Conservation (phyloP, 2,329 filamentous ascomycete species). For the Diaporthe caulivora region DNA sequence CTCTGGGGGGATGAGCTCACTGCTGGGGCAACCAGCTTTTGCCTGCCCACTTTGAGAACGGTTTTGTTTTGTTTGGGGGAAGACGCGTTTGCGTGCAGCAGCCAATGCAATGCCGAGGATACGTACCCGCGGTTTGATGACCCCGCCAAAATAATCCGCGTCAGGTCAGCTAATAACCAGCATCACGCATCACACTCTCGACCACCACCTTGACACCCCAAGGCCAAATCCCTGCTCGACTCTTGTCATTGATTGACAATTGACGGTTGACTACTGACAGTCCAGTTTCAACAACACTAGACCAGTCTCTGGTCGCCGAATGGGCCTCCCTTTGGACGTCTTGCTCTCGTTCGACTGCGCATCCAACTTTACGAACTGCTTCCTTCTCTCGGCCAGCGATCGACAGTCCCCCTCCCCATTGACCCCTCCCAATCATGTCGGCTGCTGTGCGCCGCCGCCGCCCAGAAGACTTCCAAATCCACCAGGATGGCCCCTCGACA, state of each 20-base stretch:
- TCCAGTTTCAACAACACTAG: not conserved
- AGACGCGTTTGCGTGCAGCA: too few relatives aligned
- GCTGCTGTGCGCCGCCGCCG: slow-evolving; percentile 45
- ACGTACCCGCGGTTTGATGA: not conserved
- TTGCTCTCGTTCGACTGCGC: not conserved
- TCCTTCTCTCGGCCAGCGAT: not conserved
- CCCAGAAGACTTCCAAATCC: slow-evolving; percentile 60
- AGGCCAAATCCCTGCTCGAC: not conserved
- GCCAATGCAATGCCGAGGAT: too few relatives aligned
- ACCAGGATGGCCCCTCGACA: slow-evolving; percentile 61
- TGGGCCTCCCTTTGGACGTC: not conserved
- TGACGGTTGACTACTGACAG: not conserved
- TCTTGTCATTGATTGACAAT: not conserved
- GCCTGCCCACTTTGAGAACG: not conserved
- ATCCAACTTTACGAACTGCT: not conserved
- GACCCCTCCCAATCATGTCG: slow-evolving; percentile 40
- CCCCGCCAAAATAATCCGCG: slow-evolving; percentile 14
- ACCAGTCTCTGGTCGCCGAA: too few relatives aligned
- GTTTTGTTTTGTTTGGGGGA: slow-evolving; percentile 29
- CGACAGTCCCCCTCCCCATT: not conserved
- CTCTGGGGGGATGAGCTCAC: not conserved
- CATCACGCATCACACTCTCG: too few relatives aligned
- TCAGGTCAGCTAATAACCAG: too few relatives aligned
- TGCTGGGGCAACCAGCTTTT: slow-evolving; percentile 18
- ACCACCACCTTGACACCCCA: not conserved